Evolutionary conservation across 176 grass and related monocot species (phyloP), one percentile per base, ranked within the genome.

Genomic region (Chloris gayana): DNA sequence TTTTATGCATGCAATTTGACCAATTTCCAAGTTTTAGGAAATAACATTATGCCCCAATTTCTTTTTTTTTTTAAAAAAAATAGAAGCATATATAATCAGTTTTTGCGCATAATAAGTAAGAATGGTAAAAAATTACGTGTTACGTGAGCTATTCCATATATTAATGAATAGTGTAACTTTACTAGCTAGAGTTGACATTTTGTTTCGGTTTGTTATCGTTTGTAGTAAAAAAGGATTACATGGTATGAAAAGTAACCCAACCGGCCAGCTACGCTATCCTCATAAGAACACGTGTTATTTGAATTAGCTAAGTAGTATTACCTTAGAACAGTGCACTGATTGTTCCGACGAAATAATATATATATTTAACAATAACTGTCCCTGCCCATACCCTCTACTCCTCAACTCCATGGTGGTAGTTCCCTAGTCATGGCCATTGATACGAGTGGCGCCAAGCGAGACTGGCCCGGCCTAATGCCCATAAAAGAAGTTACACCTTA

Each of bases 281-380:
- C 14, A 33, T n/a, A 56, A 37, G 73, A 42, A 3, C 6, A 67
- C 31, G 61, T 69, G 25, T 38, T 14, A 1, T 31, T 54, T 68
- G 77, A 79, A 68, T 39, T 26, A 50, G 15, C 47, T 6, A 7
- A 6, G 1, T 14, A 31, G 37, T 64, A 75, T 56, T 70, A 64
- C 70, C 42, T n/a, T 1, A 33, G 26, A 75, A 57, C 17, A 76
- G 33, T 76, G 17, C 30, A 71, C 17, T 76, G 33, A 80, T 70
- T 84, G 81, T 21, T 47, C 3, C 6, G 18, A 60, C n/a, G n/a
- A n/a, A n/a, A n/a, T n/a, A 74, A 84, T 44, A 75, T n/a, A n/a
- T n/a, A n/a, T n/a, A 30, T n/a, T 75, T 67, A 74, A 66, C 44
- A 4, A 7, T 75, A 67, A 67, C 81, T 57, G 47, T 75, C 71